Evolutionary conservation across 352 stramenopile species (phyloP), one percentile per base, ranked within the genome.

Genomic region (Pythium brassicae): DNA sequence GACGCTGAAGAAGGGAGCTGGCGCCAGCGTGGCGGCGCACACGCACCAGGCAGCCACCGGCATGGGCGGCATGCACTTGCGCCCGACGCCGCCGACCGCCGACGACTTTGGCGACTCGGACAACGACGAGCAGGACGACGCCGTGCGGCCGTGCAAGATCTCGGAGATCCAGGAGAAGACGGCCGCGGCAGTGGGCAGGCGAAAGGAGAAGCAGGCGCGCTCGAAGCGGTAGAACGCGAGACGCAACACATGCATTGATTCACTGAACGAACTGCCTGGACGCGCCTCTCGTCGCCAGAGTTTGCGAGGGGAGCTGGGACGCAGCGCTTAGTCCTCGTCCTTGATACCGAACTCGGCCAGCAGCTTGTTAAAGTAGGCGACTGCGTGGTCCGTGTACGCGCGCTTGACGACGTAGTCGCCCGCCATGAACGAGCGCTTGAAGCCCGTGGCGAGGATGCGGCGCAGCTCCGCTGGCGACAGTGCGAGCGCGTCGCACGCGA

Each of bases 351-450:
- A 93, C 67, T 95, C 72, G 32, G 58, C 55, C 46, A 83, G 74
- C 15, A 96, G 61, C 47, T 83, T 69, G 63, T 96, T 79, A 62
- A 86, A 96, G 68, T 94, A 95, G 54, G 86, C 75, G 56, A 95
- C 94, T 35, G 93, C 78, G 52, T 87, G 74, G 68, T 86, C 70
- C 43, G 86, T 92, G 69, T 96, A 96, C 35, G 70, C 71, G 45
- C 85, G 80, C 62, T 96, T 96, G 32, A 69, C 62, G 0, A 53
- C 56, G 64, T 95, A 95, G 45, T 86, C 78, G 53, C 78, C 79
- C 0, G 78, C 63, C 79, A 96, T 92, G 69, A 96, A 96, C 57
- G 71, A 76, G 23, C 80, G 76, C 66, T 94, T 94, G 50, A 96
- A 95, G 25, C 87, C 87, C 51, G 83, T 92, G 47, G 93, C 62